These are phyloP conservation scores for Monosporascus sp. DNA, from an alignment of 2,329 filamentous ascomycete genomes.

Conservation along the genomic window DNA sequence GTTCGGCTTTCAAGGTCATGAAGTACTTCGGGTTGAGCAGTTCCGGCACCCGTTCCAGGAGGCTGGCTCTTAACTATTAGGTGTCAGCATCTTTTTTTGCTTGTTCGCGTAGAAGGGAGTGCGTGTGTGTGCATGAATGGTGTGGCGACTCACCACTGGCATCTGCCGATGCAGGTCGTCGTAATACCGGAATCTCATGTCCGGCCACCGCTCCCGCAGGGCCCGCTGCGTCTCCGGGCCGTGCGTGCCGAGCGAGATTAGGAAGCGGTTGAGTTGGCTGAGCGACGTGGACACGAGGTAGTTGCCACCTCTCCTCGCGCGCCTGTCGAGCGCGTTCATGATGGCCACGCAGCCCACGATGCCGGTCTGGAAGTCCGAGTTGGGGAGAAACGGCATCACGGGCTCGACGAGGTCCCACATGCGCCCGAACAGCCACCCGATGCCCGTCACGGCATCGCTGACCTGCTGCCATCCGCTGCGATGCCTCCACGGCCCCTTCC, in stretches of 20 bases:
- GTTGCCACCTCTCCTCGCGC: slow-evolving; percentile 19
- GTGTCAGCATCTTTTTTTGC: neutral
- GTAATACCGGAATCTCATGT: slow-evolving; percentile 23
- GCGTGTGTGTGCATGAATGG: neutral
- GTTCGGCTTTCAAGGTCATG: slow-evolving; percentile 18
- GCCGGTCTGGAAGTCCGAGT: slow-evolving; percentile 27
- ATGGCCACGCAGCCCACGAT: slow-evolving; percentile 24
- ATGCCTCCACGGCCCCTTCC: slow-evolving; percentile 26
- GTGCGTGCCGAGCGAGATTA: slow-evolving; percentile 24
- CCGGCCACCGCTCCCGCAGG: slow-evolving; percentile 20
- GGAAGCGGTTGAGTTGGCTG: slow-evolving; percentile 25
- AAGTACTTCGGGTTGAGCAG: slow-evolving; percentile 20
- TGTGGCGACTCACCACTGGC: slow-evolving; percentile 19
- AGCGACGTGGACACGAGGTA: slow-evolving; percentile 27
- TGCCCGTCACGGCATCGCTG: slow-evolving; percentile 23
- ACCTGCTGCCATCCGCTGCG: slow-evolving; percentile 31
- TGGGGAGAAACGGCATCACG: slow-evolving; percentile 24
- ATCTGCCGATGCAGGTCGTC: slow-evolving; percentile 27
- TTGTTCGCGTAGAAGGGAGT: neutral
- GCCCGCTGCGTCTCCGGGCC: slow-evolving; percentile 15
- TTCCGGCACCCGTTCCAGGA: slow-evolving; percentile 19
- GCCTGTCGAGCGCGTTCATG: slow-evolving; percentile 21
- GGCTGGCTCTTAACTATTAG: neutral
- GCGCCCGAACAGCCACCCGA: slow-evolving; percentile 24
- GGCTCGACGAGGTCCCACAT: slow-evolving; percentile 25